Conservation (phyloP, 2,329 filamentous ascomycete species). For the Colletotrichum aenigma region DNA sequence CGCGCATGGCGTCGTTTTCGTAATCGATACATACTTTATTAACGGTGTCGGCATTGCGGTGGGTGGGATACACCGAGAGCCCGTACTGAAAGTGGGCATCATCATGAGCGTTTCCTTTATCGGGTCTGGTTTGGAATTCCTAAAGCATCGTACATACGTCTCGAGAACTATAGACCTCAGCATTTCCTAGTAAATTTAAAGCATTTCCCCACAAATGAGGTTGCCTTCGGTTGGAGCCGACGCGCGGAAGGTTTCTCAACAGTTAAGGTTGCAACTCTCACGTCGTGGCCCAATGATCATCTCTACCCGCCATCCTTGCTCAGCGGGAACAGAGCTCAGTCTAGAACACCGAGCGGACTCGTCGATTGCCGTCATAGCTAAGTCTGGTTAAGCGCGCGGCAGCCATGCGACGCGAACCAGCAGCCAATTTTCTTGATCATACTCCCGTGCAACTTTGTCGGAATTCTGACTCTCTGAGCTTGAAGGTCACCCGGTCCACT, state of each 20-base stretch:
- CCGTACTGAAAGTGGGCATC: background rate
- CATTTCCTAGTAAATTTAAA: background rate
- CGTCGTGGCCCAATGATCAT: background rate
- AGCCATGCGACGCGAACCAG: fast-evolving
- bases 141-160: background rate
- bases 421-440: fast-evolving
- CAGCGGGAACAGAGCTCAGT: fast-evolving
- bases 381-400: background rate
- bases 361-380: background rate
- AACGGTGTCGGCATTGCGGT: background rate
- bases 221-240: fast-evolving
- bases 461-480: too few relatives aligned
- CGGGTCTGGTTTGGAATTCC: background rate
- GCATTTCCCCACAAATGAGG: background rate
- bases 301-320: background rate
- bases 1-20: background rate
- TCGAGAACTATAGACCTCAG: background rate
- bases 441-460: too few relatives aligned
- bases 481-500: too few relatives aligned
- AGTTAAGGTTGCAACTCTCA: background rate
- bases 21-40: background rate
- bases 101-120: background rate
- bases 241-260: background rate
- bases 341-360: background rate
- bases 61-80: background rate